Evolutionary conservation across 2,329 filamentous ascomycete genomes (phyloP), one percentile per base, ranked within the genome.

Genomic region (Ophiostoma tasmaniense): DNA sequence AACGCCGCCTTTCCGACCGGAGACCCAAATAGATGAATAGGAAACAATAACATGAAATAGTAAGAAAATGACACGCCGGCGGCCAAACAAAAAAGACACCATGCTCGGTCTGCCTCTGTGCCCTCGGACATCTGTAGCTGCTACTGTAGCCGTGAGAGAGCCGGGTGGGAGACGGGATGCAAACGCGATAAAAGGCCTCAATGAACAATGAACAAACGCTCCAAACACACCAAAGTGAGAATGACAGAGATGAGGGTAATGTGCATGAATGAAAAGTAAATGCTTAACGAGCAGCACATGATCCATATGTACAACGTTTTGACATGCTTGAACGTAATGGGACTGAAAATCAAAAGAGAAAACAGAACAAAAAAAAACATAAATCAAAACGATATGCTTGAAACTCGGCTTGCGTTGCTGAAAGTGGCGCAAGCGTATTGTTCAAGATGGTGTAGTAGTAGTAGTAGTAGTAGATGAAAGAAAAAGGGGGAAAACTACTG

Each of bases 361-460:
- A 52, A 45, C 6, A n/a, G 1, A 37, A 59, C 20, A 17, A 8
- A 22, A 8, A 8, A 5, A 39, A 39, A 39, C 4, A 55, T 8
- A 33, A 4, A 62, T 35, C 28, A 55, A 25, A 25, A 25, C 1
- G 3, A 45, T n/a, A 45, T 39, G 37, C n/a, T 22, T 37, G 33
- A 37, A 64, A n/a, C 20, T 37, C 61, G 33, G 61, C 61, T 65
- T 65, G 64, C 64, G 64, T 65, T 65, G 64, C 64, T 65, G 35
- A 39, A 65, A 65, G 64, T 65, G 64, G 64, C 64, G 64, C 64
- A 65, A 65, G 64, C 35, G 33, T 37, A 11, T 11, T 6, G 20
- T 64, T n/a, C 33, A 37, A 64, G 61, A 3, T 39, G n/a, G 25
- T 14, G 61, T 20, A 8, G 28, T 28, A n/a, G 25, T 14, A 2